Conservation (phyloP, 2,329 filamentous ascomycete genomes). For the Sclerotinia trifoliorum region DNA sequence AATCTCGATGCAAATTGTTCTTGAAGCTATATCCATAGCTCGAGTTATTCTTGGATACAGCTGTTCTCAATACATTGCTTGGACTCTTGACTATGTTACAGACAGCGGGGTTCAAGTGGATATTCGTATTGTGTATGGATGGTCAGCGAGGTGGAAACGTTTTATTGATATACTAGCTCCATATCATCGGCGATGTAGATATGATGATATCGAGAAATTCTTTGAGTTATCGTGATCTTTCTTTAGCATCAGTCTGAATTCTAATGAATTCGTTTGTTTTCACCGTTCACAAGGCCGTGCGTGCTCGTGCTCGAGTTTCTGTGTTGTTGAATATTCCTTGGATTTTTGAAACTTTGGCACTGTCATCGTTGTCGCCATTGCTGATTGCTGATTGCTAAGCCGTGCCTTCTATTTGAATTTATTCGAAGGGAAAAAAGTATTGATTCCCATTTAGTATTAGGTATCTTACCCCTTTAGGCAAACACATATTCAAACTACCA, state of each 20-base stretch:
- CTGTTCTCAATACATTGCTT: not conserved
- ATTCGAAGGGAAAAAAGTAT: not conserved
- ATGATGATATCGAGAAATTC: not conserved
- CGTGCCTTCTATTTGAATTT: not conserved
- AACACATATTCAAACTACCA: not conserved
- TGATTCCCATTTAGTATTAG: not conserved
- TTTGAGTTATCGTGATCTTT: not conserved
- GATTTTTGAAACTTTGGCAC: not conserved
- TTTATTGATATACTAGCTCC: not conserved
- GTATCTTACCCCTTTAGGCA: not conserved
- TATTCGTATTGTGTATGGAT: not conserved
- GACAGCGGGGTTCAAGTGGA: not conserved
- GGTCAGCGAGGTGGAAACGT: not conserved
- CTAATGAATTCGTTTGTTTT: not conserved
- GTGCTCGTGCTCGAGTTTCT: not conserved
- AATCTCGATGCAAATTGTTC: not conserved
- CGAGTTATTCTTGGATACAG: not conserved
- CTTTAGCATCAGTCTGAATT: not conserved
- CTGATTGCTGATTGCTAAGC: too few species aligned
- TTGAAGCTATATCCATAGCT: not conserved
- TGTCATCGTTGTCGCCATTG: not conserved
- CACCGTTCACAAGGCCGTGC: not conserved
- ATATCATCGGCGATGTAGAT: not conserved
- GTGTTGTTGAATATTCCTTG: not conserved
- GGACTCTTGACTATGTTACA: not conserved